These are phyloP conservation scores for Aspergillus diversus DNA, from an alignment of 495 filamentous ascomycete genomes.

Conservation along the genomic window DNA sequence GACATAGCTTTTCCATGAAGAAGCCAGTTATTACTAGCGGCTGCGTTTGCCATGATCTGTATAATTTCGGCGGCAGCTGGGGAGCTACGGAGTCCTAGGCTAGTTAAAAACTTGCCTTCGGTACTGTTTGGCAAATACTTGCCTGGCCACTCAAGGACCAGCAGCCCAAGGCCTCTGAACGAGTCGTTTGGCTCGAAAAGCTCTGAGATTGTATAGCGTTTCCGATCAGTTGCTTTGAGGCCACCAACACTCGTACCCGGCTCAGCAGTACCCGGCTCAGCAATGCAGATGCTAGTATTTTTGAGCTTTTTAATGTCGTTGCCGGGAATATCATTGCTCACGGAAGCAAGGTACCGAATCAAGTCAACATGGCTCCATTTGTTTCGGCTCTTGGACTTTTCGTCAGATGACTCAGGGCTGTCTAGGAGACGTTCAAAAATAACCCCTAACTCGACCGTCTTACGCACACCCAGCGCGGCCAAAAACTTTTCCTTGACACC, in stretches of 20 bases:
- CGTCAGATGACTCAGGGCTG: constrained; percentile 44
- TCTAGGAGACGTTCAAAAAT: constrained; percentile 86
- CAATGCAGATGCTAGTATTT: constrained; percentile 76
- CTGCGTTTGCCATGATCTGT: constrained; percentile 68
- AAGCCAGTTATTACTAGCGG: constrained; percentile 53
- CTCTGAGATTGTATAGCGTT: constrained; percentile 78
- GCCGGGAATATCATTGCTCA: constrained; percentile 83
- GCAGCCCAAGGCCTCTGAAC: constrained; percentile 69
- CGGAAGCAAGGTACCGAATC: constrained; percentile 89
- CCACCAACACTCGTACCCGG: constrained; percentile 27
- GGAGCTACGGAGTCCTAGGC: constrained; percentile 69
- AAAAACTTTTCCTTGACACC: constrained; percentile 90
- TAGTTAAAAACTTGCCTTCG: constrained; percentile 73
- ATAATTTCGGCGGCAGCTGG: constrained; percentile 74
- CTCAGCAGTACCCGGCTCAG: constrained; percentile 71
- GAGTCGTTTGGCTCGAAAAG: constrained; percentile 81
- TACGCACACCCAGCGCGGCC: constrained; percentile 72
- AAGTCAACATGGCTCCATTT: constrained; percentile 94
- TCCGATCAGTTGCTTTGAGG: constrained; percentile 36
- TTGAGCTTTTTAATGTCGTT: constrained; percentile 81
- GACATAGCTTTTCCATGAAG: constrained; percentile 68
- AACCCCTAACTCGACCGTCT: constrained; percentile 88
- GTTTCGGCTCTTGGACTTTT: constrained; percentile 34
- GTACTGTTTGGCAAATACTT: constrained; percentile 60
- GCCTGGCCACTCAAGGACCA: constrained; percentile 84